These are phyloP conservation scores for Botrytis cinerea DNA, from an alignment of 2,329 filamentous ascomycete genomes.

Conservation along the genomic window DNA sequence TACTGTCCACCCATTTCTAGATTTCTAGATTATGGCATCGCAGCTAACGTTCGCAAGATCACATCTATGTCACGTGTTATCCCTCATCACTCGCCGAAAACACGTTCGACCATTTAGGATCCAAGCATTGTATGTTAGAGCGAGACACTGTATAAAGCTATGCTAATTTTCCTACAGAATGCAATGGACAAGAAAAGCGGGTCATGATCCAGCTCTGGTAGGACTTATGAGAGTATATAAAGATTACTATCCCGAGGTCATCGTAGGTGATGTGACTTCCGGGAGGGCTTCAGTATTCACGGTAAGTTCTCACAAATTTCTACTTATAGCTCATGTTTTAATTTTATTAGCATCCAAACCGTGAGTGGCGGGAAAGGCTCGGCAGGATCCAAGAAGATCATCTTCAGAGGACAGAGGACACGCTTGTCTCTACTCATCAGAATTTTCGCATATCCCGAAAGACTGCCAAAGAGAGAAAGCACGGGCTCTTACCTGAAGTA, in stretches of 20 bases:
- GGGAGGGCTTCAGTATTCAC: constrained; percentile 64
- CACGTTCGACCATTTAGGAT: constrained; percentile 85
- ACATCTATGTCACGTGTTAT: constrained; percentile 72
- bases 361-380: constrained; percentile 70
- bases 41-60: constrained; percentile 33
- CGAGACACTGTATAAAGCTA: not conserved
- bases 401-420: constrained; percentile 50
- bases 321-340: not conserved
- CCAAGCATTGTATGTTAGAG: constrained; percentile 62
- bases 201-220: constrained; percentile 72
- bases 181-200: constrained; percentile 58
- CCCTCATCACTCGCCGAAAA: constrained; percentile 74
- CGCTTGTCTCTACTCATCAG: constrained; percentile 46
- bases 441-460: constrained; percentile 66
- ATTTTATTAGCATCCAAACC: constrained; percentile 62
- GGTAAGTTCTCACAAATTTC: constrained; percentile 42
- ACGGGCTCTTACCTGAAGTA: constrained; percentile 63
- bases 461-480: constrained; percentile 48
- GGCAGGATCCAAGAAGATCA: constrained; percentile 65
- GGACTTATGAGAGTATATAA: constrained; percentile 82
- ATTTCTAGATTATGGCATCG: not conserved
- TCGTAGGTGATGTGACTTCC: constrained; percentile 67
- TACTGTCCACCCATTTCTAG: constrained; percentile 41
- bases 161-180: constrained; percentile 48
- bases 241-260: constrained; percentile 87